phyloP scores from a whole-genome alignment of 306 rosid species.

The Lathyrus tuberosus region DNA sequence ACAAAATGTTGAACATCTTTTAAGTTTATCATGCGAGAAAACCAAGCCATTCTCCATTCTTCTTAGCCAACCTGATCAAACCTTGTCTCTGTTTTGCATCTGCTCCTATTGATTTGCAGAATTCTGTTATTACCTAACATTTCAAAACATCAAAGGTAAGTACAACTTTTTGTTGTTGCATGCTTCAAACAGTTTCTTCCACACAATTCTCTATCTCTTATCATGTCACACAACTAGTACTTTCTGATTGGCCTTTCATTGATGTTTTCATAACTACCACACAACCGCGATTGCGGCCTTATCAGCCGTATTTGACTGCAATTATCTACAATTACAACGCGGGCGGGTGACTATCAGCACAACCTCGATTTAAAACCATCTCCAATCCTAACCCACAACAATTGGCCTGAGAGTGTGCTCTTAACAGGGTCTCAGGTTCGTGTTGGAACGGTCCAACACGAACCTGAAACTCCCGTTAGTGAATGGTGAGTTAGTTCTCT shows the following conservation, averaged over 20 bases:
- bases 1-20: conserved; percentile 43
- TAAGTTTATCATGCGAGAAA: conserved; percentile 74
- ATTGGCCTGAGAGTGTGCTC: too few species aligned
- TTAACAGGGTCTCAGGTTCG: too few species aligned
- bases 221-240: conserved; percentile 11
- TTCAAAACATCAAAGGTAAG: conserved; percentile 21
- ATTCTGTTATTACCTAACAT: conserved; percentile 86
- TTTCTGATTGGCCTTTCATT: conserved; percentile 5
- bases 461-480: too few species aligned
- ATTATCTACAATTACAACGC: neutral
- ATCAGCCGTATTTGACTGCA: neutral
- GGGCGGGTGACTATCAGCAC: neutral
- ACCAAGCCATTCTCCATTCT: conserved; percentile 95
- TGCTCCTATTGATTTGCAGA: conserved; percentile 98
- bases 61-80: conserved; percentile 91
- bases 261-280: neutral
- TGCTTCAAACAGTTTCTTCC: conserved; percentile 18
- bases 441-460: too few species aligned
- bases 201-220: conserved; percentile 5
- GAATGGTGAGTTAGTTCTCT: too few species aligned
- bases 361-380: neutral
- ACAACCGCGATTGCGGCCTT: neutral
- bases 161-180: neutral
- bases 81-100: conserved; percentile 99
- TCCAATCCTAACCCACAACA: neutral